Conservation (phyloP, 2,329 filamentous ascomycete species). For the Capronia coronata region DNA sequence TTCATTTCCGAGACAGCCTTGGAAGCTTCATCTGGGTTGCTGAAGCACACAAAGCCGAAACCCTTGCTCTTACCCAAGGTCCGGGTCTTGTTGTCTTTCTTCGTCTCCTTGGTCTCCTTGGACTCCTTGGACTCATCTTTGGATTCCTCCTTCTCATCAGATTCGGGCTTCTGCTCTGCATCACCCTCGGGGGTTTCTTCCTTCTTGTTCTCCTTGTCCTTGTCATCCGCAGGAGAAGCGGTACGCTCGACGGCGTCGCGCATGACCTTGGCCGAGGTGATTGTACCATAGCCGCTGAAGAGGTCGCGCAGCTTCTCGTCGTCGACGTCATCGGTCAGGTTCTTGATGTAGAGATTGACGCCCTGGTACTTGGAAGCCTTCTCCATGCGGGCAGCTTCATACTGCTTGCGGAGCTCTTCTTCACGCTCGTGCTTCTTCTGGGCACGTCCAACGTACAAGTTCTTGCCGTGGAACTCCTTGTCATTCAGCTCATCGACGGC, state of each 20-base stretch:
- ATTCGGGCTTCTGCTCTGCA: constrained; percentile 44
- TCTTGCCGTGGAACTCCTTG: constrained; percentile 87
- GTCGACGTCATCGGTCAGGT: constrained; percentile 91
- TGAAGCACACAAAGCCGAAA: constrained; percentile 99
- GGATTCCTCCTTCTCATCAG: constrained; percentile 37
- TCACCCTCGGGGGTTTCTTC: constrained; percentile 47
- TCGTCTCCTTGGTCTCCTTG: constrained; percentile 46
- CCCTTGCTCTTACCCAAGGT: constrained; percentile 97
- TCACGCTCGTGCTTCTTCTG: constrained; percentile 99
- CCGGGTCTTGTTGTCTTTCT: constrained; percentile 53
- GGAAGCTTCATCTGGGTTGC: constrained; percentile 96
- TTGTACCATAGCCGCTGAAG: constrained; percentile 84
- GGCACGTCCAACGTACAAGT: constrained; percentile 93
- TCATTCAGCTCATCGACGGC: constrained; percentile 90
- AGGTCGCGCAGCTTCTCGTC: constrained; percentile 95
- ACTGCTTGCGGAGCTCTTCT: constrained; percentile 97
- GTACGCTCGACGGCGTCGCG: constrained; percentile 61
- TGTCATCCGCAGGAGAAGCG: constrained; percentile 37
- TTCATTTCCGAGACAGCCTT: constrained; percentile 99
- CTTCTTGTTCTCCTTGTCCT: constrained; percentile 51
- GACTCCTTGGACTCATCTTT: constrained; percentile 47
- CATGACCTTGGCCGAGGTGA: constrained; percentile 99
- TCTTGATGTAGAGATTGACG: constrained; percentile 99
- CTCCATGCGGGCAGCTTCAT: constrained; percentile 93
- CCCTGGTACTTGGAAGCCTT: constrained; percentile 99